Conservation (phyloP, 768 basidiomycete species). For the Leucocoprinus leucothites region DNA sequence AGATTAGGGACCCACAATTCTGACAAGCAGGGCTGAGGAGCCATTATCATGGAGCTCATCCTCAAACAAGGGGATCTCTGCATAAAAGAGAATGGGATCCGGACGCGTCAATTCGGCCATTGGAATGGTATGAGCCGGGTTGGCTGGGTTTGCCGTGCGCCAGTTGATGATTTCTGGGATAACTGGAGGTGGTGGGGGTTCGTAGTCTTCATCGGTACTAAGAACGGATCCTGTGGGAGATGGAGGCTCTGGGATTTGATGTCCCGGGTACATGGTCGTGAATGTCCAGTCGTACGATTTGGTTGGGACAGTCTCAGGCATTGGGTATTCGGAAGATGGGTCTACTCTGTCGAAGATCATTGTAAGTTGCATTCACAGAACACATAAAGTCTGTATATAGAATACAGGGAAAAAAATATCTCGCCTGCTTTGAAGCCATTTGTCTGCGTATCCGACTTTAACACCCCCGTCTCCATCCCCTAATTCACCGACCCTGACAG, state of each 20-base stretch:
- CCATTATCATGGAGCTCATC: constrained; percentile 98
- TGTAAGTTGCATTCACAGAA: constrained; percentile 16
- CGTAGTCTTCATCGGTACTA: constrained; percentile 16
- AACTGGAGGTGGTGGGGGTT: constrained; percentile 15
- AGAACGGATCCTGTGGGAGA: constrained; percentile 11
- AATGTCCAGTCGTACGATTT: constrained; percentile 99
- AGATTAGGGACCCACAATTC: constrained; percentile 64
- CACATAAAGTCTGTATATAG: constrained; percentile 8
- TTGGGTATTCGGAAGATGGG: constrained; percentile 57
- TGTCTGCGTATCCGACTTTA: constrained; percentile 91
- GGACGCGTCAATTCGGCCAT: constrained; percentile 80
- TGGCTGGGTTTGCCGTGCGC: constrained; percentile 52
- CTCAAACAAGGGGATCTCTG: constrained; percentile 92
- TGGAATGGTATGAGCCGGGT: constrained; percentile 68
- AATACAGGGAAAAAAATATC: constrained; percentile 22
- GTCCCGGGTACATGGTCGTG: constrained; percentile 83
- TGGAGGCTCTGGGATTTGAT: constrained; percentile 24
- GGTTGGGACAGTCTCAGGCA: constrained; percentile 69
- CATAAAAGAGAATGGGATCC: constrained; percentile 98
- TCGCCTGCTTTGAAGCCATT: constrained; percentile 89
- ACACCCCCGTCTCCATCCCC: constrained; percentile 85
- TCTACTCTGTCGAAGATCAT: constrained; percentile 48
- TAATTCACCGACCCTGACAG: constrained; percentile 75
- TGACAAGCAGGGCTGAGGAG: constrained; percentile 74
- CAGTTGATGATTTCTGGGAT: constrained; percentile 30